Percentiles rank a stretch among this genome's conserved stretches.
Conservation (phyloP, 2,329 filamentous ascomycete species). For the Talaromyces rugulosus region DNA sequence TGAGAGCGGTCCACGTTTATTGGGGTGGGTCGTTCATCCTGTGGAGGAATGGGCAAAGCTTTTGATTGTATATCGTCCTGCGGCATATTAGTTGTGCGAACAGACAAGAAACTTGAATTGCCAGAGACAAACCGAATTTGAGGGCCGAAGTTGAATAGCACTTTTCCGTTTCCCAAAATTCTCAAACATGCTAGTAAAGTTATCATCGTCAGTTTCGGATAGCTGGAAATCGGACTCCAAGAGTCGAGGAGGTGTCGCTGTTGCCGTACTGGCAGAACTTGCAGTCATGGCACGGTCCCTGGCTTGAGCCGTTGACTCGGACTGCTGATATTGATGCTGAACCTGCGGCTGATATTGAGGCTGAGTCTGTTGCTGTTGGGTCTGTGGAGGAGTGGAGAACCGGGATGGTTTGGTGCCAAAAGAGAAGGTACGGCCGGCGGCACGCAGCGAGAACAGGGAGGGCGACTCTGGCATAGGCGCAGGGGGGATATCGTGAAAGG, state of each 20-base stretch:
- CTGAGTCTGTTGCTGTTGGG: conserved; percentile 13
- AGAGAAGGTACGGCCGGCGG: conserved; percentile 51
- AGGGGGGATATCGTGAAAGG: conserved; percentile 38
- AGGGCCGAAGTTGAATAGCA: conserved; percentile 20
- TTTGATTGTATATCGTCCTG: conserved; percentile 17
- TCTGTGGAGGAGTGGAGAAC: conserved; percentile 19
- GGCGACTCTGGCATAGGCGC: conserved; percentile 37
- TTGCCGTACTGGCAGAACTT: conserved; percentile 49
- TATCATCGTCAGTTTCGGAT: conserved; percentile 38
- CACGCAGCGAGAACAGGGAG: conserved; percentile 36
- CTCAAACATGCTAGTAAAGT: conserved; percentile 52
- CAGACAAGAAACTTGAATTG: not conserved
- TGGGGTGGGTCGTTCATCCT: conserved; percentile 28
- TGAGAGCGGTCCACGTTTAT: conserved; percentile 43
- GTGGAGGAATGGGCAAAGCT: conserved; percentile 17
- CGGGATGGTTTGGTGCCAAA: conserved; percentile 41
- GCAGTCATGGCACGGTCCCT: conserved; percentile 48
- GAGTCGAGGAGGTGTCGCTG: conserved; percentile 49
- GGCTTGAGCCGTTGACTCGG: conserved; percentile 16
- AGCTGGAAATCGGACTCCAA: conserved; percentile 42
- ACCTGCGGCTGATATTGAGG: not conserved
- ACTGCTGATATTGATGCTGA: conserved; percentile 15
- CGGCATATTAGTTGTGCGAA: not conserved
- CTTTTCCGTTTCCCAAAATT: conserved; percentile 36
- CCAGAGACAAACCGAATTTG: conserved; percentile 14